Evolutionary conservation across 2,329 filamentous ascomycete species (phyloP), one percentile per base, ranked within the genome.

Genomic region (Dothideomycetes sp.): DNA sequence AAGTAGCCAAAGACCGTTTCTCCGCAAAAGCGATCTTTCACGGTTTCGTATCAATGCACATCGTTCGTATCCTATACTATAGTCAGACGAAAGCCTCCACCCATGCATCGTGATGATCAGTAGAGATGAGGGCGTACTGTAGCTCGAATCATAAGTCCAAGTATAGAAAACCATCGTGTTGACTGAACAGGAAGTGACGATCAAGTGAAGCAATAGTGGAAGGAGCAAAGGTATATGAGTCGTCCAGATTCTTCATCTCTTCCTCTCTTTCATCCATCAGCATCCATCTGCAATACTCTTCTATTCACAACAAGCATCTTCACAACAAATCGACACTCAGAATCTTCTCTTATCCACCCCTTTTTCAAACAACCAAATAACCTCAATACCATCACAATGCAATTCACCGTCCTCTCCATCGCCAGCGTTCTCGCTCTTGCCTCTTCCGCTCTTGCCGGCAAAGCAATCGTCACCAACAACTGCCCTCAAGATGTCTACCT

Each of bases 401-500:
- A 46, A 15, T 27, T 41, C 43, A 36, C 43, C 44, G 43, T 38
- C 36, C 38, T 41, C 27, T 28, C 44, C 37, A 12, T 41, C 35
- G 36, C 37, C 28, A 31, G 33, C 44, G 16, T 53, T 30, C 34
- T 46, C 38, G 30, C 42, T 33, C 32, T 49, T 23, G 36, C 41
- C 37, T 46, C 44, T 35, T 41, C 49, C 17, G 44, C 46, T 34
- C 16, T 43, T 22, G 48, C 47, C 33, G 28, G 33, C 32, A 45
- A 35, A 10, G 41, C 49, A 10, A 34, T 48, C 33, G 43, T 60
- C 47, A 44, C 33, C 32, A 58, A 58, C 48, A 48, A 50, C 45
- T 59, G 56, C 49, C 19, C 33, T 12, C 30, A 45, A 15, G 30
- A 40, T 13, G 34, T 56, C 34, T 59, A 37, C 46, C 44, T 59